A percentile compares a stretch with the other conserved stretches of the same genome.
These are phyloP conservation scores for Rhynchosporium agropyri DNA, from an alignment of 2,329 filamentous ascomycete species.

Conservation along the genomic window DNA sequence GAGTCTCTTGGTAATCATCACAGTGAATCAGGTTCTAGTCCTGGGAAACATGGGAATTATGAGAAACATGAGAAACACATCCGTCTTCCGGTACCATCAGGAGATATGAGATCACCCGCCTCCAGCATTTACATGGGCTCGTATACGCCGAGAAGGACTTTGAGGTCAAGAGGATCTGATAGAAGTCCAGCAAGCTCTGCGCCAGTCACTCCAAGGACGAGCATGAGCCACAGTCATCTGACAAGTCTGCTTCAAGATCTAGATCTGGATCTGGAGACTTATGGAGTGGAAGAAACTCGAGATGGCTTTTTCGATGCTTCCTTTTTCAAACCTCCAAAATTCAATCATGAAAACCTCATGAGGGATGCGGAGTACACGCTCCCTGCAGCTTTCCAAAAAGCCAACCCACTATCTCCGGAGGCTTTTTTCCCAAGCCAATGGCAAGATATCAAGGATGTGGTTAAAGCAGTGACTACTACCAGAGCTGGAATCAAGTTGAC, in stretches of 20 bases:
- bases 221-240: slow-evolving; percentile 41
- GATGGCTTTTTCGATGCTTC: slow-evolving; percentile 50
- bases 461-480: slow-evolving; percentile 50
- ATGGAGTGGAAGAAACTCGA: slow-evolving; percentile 47
- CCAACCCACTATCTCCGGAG: slow-evolving; percentile 50
- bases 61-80: slow-evolving; percentile 35
- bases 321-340: slow-evolving; percentile 47
- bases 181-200: slow-evolving; percentile 34
- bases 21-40: background rate
- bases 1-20: slow-evolving; percentile 19
- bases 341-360: slow-evolving; percentile 46
- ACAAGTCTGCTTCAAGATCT: slow-evolving; percentile 41
- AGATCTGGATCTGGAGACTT: slow-evolving; percentile 46
- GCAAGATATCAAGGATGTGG: slow-evolving; percentile 48
- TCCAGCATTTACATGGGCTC: slow-evolving; percentile 43
- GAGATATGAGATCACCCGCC: slow-evolving; percentile 29
- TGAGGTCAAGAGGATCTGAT: slow-evolving; percentile 34
- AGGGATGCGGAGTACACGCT: slow-evolving; percentile 49
- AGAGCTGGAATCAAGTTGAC: slow-evolving; percentile 54
- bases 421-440: slow-evolving; percentile 53
- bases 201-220: slow-evolving; percentile 36
- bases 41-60: slow-evolving; percentile 15
- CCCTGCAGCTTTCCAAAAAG: slow-evolving; percentile 50
- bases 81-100: slow-evolving; percentile 33
- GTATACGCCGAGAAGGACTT: slow-evolving; percentile 34